Evolutionary conservation across 2,329 filamentous ascomycete species (phyloP).

Genomic region (Neurospora sp.): DNA sequence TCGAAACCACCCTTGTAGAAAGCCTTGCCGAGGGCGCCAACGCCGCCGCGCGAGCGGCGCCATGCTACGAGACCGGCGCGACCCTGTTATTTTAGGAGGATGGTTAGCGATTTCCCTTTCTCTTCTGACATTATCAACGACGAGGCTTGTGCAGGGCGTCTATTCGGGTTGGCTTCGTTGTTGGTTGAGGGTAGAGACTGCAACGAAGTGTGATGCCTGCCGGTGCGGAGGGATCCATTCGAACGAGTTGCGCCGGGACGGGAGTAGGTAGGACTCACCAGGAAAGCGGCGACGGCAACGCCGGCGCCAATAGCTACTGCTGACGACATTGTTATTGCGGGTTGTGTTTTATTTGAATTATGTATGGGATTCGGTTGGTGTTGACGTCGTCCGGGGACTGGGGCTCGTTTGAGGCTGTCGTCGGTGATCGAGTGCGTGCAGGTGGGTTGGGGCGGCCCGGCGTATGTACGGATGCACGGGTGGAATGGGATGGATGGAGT

Average conservation of each 20-base stretch:
- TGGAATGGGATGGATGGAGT: background rate
- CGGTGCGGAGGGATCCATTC: background rate
- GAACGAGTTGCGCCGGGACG: background rate
- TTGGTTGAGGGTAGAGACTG: too few species aligned
- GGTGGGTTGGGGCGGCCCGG: background rate
- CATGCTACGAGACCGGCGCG: slow-evolving; percentile 86
- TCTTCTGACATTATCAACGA: too few species aligned
- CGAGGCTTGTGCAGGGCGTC: too few species aligned
- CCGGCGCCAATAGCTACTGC: slow-evolving; percentile 48
- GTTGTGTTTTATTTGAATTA: background rate
- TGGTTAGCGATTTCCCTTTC: background rate
- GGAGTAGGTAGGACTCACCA: slow-evolving; percentile 31
- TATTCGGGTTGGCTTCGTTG: too few species aligned
- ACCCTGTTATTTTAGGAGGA: slow-evolving; percentile 45
- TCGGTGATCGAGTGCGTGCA: slow-evolving; percentile 5
- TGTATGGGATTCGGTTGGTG: too few species aligned
- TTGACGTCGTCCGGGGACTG: background rate
- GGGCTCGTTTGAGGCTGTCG: slow-evolving; percentile 22
- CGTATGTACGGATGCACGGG: background rate
- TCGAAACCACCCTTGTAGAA: slow-evolving; percentile 99
- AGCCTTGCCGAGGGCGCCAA: slow-evolving; percentile 73
- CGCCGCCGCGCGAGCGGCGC: slow-evolving; percentile 67
- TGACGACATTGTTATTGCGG: slow-evolving; percentile 47
- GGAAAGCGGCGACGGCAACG: slow-evolving; percentile 54
- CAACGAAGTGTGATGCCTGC: background rate